phyloP scores from a whole-genome alignment of 768 basidiomycete species.

The Pholiota microspora region DNA sequence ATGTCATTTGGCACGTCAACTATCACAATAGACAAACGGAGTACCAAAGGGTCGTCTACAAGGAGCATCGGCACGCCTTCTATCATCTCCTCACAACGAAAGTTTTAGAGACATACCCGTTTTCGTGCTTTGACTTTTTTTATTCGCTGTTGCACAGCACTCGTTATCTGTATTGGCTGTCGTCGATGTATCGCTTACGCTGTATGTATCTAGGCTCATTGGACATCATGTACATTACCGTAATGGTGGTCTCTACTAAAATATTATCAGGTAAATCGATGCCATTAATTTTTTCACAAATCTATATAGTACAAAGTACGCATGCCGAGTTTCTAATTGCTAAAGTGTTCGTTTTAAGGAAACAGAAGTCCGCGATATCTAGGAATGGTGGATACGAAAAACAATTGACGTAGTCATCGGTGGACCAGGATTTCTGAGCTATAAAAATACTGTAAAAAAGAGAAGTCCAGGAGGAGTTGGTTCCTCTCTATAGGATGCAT shows the following conservation, averaged over 20 bases:
- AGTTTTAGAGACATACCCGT: neutral
- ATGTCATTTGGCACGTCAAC: conserved; percentile 1
- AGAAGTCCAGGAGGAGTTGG: neutral
- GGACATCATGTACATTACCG: conserved; percentile 1
- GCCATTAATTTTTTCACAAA: neutral
- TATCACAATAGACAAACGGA: neutral
- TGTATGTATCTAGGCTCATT: neutral
- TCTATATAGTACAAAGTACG: neutral
- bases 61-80: neutral
- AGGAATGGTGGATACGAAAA: neutral
- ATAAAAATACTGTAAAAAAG: neutral
- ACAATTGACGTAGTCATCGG: neutral
- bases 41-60: neutral
- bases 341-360: neutral
- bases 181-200: neutral
- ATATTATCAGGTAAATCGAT: neutral
- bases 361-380: neutral
- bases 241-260: neutral
- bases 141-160: neutral
- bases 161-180: neutral
- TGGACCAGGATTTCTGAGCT: neutral
- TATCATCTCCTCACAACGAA: neutral
- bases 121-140: neutral
- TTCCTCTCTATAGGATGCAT: neutral
- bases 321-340: neutral